phyloP scores from a whole-genome alignment of 371 early-diverging fungal species.

The Umbelopsis sp. region DNA sequence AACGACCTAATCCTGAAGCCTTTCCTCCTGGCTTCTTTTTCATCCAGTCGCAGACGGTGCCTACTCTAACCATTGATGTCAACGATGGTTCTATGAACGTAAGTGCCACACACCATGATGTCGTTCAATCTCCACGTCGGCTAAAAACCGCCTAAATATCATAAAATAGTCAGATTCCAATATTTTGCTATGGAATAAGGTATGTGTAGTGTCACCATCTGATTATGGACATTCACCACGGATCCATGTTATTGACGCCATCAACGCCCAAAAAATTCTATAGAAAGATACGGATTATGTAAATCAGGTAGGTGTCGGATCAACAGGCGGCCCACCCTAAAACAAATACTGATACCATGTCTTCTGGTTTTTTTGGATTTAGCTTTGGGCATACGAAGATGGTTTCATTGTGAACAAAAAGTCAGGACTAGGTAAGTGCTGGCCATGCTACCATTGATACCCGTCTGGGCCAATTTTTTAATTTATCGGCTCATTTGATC shows the following conservation, averaged over 20 bases:
- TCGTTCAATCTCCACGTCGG: too few species aligned
- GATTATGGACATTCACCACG: too few species aligned
- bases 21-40: slow-evolving; percentile 6
- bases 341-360: too few species aligned
- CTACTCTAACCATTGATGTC: background rate
- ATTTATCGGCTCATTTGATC: background rate
- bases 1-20: background rate
- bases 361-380: background rate
- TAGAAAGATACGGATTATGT: slow-evolving; percentile 7
- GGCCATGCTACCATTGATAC: background rate
- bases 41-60: background rate
- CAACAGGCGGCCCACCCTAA: too few species aligned
- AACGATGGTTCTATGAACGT: slow-evolving; percentile 1
- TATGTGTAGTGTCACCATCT: background rate
- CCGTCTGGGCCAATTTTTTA: too few species aligned
- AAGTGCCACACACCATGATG: background rate
- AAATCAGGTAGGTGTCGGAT: background rate
- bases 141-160: background rate
- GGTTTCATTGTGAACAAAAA: slow-evolving; percentile 23
- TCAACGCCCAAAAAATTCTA: background rate
- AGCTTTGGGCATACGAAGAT: slow-evolving; percentile 23
- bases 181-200: background rate
- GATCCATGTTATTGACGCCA: background rate
- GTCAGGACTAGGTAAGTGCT: slow-evolving; percentile 18
- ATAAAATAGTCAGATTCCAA: background rate